phyloP scores from a whole-genome alignment of 2,329 filamentous ascomycete genomes.

The Aspergillus brunneoviolaceus region DNA sequence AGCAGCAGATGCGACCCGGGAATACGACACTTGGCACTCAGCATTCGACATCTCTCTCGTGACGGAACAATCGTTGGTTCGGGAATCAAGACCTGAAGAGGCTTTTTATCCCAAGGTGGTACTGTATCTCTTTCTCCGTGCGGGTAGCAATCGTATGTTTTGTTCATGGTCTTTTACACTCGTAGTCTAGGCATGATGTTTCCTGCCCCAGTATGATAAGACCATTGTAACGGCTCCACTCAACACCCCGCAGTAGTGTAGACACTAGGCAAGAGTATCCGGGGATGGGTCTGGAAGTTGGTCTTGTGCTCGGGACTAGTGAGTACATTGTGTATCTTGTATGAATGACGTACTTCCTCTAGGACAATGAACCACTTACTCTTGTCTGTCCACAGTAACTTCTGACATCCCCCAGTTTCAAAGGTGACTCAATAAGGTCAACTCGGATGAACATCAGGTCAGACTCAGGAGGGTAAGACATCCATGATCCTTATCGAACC shows the following conservation, averaged over 20 bases:
- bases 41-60: neutral
- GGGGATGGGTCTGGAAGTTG: neutral
- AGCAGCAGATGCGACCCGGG: neutral
- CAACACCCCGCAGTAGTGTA: neutral
- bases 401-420: too few relatives aligned
- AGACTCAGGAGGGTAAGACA: neutral
- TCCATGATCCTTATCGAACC: neutral
- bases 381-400: too few relatives aligned
- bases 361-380: too few relatives aligned
- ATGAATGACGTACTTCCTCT: too few relatives aligned
- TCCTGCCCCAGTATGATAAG: neutral
- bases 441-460: too few relatives aligned
- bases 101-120: neutral
- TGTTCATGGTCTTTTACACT: neutral
- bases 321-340: neutral
- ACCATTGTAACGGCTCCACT: neutral
- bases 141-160: conserved; percentile 8
- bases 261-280: neutral
- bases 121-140: conserved; percentile 4
- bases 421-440: too few relatives aligned
- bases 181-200: neutral
- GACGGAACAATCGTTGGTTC: neutral
- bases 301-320: neutral
- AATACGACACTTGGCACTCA: neutral
- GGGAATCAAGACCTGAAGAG: neutral